Base-by-base conservation (phyloP, 441 rosid genomes). In the Theobroma grandiflorum region DNA sequence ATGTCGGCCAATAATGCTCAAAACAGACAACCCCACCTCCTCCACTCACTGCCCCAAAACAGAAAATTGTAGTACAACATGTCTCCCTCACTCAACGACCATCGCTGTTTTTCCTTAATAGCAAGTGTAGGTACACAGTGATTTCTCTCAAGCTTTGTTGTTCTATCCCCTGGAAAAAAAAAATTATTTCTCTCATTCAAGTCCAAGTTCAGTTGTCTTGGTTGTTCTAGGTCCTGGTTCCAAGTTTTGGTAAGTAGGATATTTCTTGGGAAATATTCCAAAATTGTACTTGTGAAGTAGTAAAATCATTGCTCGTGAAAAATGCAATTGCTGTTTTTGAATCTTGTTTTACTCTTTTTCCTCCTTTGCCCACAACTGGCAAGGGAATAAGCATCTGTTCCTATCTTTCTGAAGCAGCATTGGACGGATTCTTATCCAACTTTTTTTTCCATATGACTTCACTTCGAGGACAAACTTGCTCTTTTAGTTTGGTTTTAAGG, bases 1-100 rank as follows among this genome's bases (percentile, higher is more conserved):
- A 65, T 82, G 84, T 84, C 79, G 74, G 76, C 69, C 65, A 67
- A 64, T 79, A 45, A 43, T 75, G 65, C 45, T 43, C 47, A 76
- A 49, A 9, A 37, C 16, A 37, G 15, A 81, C 78, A 59, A 43
- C 72, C 79, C 85, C 85, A 40, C 85, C 20, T 52, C 85, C 20
- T 52, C 62, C 63, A 33, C 70, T 80, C 55, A 14, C 8, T 14
- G n/a, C 18, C 2, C 20, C 16, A 53, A 53, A 53, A 16, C 50
- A 33, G 20, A 45, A 52, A 49, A 47, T 35, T 4, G 31, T 33
- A 69, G 31, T 33, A 69, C 61, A 8, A 52, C 38, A 66, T 52
- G 76, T 81, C 76, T 59, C 31, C 70, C 71, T 15, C 80, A 76
- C 79, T 57, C 57, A 81, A 81, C 70, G 5, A 45, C 70, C 76